Evolutionary conservation across 2,329 filamentous ascomycete genomes (phyloP), one percentile per base, ranked within the genome.

Genomic region (Rhinocladiella similis): DNA sequence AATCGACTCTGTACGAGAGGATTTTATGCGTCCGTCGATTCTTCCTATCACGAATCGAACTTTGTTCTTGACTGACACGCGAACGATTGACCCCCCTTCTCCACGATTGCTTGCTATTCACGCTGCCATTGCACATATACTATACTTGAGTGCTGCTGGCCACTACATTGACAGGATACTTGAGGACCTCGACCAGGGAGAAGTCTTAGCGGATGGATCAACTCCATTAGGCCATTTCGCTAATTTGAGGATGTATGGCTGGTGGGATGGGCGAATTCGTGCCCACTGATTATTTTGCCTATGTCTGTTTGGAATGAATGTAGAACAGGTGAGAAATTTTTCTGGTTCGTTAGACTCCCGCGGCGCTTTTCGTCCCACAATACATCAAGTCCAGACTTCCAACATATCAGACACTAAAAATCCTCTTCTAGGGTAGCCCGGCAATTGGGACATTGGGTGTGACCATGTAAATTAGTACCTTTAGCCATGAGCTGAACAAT

Each of bases 51-150:
- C 7, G 7, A 27, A 59, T 38, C 61, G 64, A 14, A 60, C 53
- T 12, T 61, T 65, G 27, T 58, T 46, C 38, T 61, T 71, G 18
- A 72, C 59, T 47, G 50, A 59, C 19, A 49, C 62, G 65, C 61
- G 66, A 55, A 68, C 69, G n/a, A 66, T 67, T 61, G 68, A 70
- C 50, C 67, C 68, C 47, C 67, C 67, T 54, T 66, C 65, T 43
- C 47, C 58, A 53, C 57, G 59, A 50, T 62, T 68, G 41, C 58
- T 67, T 16, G 54, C 39, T 29, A 54, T 69, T 35, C 67, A 69
- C 54, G 19, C 50, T 52, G 62, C 65, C 14, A 67, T 69, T 54
- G 62, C 61, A 20, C 56, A 48, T 54, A 69, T 70, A 45, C 55
- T 70, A 22, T 59, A 67, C 20, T 56, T 56, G 43, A 59, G 56